Percentiles rank a stretch among this genome's conserved stretches.
Evolutionary conservation across 441 rosid species (phyloP).

Genomic region (Croton setiger): DNA sequence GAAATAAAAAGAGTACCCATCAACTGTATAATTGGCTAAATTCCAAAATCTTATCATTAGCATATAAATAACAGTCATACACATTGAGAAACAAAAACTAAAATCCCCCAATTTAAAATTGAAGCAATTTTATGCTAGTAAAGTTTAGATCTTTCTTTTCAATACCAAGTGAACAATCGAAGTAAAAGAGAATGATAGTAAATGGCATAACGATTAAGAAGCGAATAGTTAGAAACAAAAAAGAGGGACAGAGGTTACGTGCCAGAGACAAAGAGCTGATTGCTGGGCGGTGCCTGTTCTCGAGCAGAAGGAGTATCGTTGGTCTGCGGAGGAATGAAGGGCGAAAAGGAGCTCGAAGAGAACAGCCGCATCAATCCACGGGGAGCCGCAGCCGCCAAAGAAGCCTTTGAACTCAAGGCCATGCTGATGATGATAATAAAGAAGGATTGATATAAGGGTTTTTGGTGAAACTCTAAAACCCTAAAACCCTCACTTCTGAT

Average conservation of each 20-base stretch:
- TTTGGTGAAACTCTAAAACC: conserved; percentile 1
- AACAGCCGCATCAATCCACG: conserved; percentile 45
- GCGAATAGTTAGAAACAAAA: conserved; percentile 4
- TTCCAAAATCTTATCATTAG: neutral
- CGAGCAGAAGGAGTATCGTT: conserved; percentile 29
- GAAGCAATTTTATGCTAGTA: neutral
- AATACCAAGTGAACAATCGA: neutral
- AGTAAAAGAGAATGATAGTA: neutral
- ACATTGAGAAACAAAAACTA: neutral
- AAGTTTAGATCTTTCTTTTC: neutral
- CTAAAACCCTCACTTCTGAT: too few species aligned
- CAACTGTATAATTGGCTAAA: too few species aligned
- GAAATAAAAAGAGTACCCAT: too few species aligned
- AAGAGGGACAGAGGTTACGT: conserved; percentile 1
- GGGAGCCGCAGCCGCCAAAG: conserved; percentile 33
- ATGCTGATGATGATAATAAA: conserved; percentile 1
- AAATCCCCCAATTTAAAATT: neutral
- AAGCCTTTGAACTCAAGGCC: conserved; percentile 43
- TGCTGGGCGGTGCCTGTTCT: conserved; percentile 63
- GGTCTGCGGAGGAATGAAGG: conserved; percentile 35
- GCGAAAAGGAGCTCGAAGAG: conserved; percentile 45
- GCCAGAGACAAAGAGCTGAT: conserved; percentile 82
- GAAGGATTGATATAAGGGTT: conserved; percentile 5
- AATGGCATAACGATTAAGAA: neutral
- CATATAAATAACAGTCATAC: neutral